Evolutionary conservation across 192 early-diverging fungal species (phyloP), one percentile per base, ranked within the genome.

Genomic region (Coemansia sp.): DNA sequence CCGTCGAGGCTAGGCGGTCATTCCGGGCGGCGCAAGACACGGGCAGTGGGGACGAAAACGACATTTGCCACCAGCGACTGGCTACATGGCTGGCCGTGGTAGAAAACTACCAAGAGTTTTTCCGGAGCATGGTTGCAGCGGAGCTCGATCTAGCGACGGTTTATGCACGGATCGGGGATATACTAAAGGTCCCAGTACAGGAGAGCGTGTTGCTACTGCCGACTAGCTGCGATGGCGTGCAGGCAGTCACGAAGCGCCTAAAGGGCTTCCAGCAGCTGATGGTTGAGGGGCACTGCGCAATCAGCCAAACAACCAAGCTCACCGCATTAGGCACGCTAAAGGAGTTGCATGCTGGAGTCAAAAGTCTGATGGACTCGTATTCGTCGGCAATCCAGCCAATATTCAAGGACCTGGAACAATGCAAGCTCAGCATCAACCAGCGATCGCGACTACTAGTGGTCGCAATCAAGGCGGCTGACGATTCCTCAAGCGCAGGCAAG

Each of bases 131-230:
- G 79, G 74, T 69, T 6, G 79, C 79, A 5, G 79, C 79, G 9
- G 79, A 82, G 59, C 64, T 77, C 33, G 79, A 82, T 42, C 74
- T 82, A 39, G 74, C 79, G 16, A 82, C 79, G 24, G 79, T 82
- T 16, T 82, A 82, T 48, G 79, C 79, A 17, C 74, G 79, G 10
- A 71, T 82, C 37, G 79, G 79, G 50, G 79, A 82, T 29, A 77
- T 77, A 6, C 68, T 82, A 33, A 66, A 68, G 48, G 79, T 77
- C 17, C 79, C 79, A 0, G 17, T 73, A 9, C 71, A 59, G 16
- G 74, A 77, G 54, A 66, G 60, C 62, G 60, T 66, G 33, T 59
- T 82, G 68, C 35, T 82, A 46, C 37, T 74, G 57, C 61, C 67
- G 13, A 65, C 59, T 8, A 57, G 40, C 45, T 17, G 67, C 67